Percentiles rank a stretch among this genome's conserved stretches.
Conservation (phyloP, 768 basidiomycete genomes). For the Plicaturopsis crispa region DNA sequence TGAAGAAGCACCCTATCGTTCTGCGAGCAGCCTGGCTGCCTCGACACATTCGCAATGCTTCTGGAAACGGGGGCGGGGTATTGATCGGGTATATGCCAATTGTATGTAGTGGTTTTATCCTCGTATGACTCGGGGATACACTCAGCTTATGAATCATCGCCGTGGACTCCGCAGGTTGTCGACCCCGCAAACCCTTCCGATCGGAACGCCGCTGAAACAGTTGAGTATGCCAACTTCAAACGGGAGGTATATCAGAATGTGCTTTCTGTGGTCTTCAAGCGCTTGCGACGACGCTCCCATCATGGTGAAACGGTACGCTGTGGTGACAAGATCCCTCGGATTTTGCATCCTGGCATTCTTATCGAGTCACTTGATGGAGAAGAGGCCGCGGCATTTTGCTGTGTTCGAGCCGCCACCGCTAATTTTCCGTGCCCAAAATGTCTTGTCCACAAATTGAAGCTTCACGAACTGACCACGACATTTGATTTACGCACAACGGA, state of each 20-base stretch:
- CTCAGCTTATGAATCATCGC: too few relatives aligned
- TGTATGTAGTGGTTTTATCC: slow-evolving; percentile 11
- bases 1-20: slow-evolving; percentile 21
- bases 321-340: slow-evolving; percentile 11
- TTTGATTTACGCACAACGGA: slow-evolving; percentile 12
- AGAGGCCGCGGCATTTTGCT: slow-evolving; percentile 19
- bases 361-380: slow-evolving; percentile 22
- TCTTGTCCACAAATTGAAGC: slow-evolving; percentile 14
- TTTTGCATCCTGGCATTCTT: slow-evolving; percentile 20
- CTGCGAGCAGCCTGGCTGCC: slow-evolving; percentile 18
- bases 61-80: slow-evolving; percentile 25
- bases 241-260: slow-evolving; percentile 21
- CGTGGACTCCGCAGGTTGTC: slow-evolving; percentile 14
- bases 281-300: slow-evolving; percentile 13
- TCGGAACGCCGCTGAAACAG: slow-evolving; percentile 11
- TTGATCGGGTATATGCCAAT: slow-evolving; percentile 20
- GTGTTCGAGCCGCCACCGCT: slow-evolving; percentile 15
- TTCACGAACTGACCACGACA: slow-evolving; percentile 10
- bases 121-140: too few relatives aligned
- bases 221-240: slow-evolving; percentile 20
- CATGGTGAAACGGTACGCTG: slow-evolving; percentile 16
- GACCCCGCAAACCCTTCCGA: slow-evolving; percentile 17
- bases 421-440: slow-evolving; percentile 24
- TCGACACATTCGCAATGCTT: slow-evolving; percentile 19
- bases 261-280: slow-evolving; percentile 13